These are phyloP conservation scores for Penicillium diatomitis DNA, from an alignment of 495 filamentous ascomycete species.

Conservation along the genomic window DNA sequence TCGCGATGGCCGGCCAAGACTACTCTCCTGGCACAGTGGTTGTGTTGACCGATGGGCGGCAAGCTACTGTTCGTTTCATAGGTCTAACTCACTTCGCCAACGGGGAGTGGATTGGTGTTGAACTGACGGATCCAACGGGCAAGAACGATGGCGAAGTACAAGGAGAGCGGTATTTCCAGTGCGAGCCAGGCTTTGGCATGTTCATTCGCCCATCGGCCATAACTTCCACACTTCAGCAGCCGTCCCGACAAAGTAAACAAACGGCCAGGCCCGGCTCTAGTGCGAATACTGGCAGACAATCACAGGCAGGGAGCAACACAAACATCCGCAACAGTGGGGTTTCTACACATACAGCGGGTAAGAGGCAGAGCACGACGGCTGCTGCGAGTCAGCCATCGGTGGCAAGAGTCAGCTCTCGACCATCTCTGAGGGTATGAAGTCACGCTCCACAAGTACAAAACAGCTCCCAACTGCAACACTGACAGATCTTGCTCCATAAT, in stretches of 20 bases:
- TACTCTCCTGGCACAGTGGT: conserved; percentile 48
- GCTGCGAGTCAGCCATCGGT: conserved; percentile 54
- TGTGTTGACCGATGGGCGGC: conserved; percentile 65
- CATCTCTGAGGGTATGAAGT: conserved; percentile 48
- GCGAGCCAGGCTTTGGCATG: conserved; percentile 72
- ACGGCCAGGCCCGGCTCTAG: conserved; percentile 18
- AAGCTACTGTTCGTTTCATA: conserved; percentile 68
- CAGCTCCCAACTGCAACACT: background rate
- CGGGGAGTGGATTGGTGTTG: conserved; percentile 86
- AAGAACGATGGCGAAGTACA: conserved; percentile 94
- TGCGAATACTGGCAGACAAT: conserved; percentile 21
- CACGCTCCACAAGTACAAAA: too few species aligned
- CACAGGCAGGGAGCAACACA: conserved; percentile 23
- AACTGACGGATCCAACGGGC: conserved; percentile 71
- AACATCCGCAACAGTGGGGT: conserved; percentile 30
- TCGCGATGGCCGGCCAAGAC: conserved; percentile 27
- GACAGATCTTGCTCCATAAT: background rate
- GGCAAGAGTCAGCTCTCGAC: conserved; percentile 37
- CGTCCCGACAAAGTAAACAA: conserved; percentile 36
- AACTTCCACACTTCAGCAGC: conserved; percentile 50
- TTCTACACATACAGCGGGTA: conserved; percentile 42
- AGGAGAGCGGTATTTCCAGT: conserved; percentile 86
- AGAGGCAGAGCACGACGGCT: conserved; percentile 58
- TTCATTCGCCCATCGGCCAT: conserved; percentile 64
- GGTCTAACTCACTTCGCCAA: conserved; percentile 68